Evolutionary conservation across 495 filamentous ascomycete genomes (phyloP).

Genomic region (Jackrogersella multiformis): DNA sequence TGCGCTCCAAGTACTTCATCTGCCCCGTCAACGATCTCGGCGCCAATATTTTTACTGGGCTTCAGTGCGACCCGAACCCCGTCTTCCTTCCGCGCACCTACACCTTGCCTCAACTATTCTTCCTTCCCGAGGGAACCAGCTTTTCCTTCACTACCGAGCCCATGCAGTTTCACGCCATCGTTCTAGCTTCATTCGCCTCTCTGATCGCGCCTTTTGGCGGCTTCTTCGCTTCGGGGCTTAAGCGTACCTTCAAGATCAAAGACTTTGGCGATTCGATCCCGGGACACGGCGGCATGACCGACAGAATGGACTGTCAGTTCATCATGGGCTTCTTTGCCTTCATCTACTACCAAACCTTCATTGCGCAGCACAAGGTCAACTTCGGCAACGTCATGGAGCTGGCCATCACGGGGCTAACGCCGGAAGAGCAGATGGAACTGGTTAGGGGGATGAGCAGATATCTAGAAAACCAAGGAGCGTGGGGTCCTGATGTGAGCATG

Average conservation of each 20-base stretch:
- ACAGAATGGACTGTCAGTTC: constrained; percentile 99
- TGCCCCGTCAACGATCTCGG: constrained; percentile 98
- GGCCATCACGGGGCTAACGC: constrained; percentile 81
- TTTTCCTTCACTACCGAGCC: constrained; percentile 74
- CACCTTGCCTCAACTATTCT: constrained; percentile 74
- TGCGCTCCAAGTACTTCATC: constrained; percentile 96
- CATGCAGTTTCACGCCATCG: constrained; percentile 93
- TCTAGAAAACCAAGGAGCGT: constrained; percentile 81
- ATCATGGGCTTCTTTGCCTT: constrained; percentile 99
- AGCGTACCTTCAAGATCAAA: constrained; percentile 99
- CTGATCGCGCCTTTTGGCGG: constrained; percentile 98
- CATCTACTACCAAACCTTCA: constrained; percentile 98
- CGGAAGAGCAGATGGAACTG: constrained; percentile 89
- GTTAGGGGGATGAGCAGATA: constrained; percentile 85
- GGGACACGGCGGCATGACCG: constrained; percentile 97
- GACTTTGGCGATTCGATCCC: constrained; percentile 99
- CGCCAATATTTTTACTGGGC: constrained; percentile 88
- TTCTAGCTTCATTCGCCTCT: constrained; percentile 92
- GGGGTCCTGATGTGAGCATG: constrained; percentile 66
- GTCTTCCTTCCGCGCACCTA: constrained; percentile 86
- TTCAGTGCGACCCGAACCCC: constrained; percentile 91
- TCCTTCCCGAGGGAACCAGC: constrained; percentile 62
- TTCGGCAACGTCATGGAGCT: constrained; percentile 88
- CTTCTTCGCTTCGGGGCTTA: constrained; percentile 97
- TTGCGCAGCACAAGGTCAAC: constrained; percentile 82